A percentile compares a stretch with the other conserved stretches of the same genome.
Evolutionary conservation across 1,139 yeast species (phyloP).

Genomic region (Zygosaccharomyces pseudobailii): DNA sequence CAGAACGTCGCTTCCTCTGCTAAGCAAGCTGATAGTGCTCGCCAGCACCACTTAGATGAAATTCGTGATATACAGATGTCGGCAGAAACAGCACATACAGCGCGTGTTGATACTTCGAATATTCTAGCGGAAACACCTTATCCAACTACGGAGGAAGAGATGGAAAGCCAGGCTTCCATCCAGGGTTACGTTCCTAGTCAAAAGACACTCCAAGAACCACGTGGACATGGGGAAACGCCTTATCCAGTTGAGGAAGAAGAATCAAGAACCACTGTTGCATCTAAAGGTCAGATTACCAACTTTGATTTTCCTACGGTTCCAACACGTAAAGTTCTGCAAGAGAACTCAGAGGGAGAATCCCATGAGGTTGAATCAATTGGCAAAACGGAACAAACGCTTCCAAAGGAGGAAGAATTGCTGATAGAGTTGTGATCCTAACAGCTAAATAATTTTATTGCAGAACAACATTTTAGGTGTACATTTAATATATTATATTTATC

Average conservation of each 20-base stretch:
- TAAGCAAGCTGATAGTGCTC: conserved; percentile 2
- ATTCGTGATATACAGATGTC: conserved; percentile 8
- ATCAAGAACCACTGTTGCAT: not conserved
- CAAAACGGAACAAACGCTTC: conserved; percentile 11
- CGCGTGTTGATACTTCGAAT: not conserved
- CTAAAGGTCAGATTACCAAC: conserved; percentile 23
- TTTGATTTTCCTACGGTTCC: conserved; percentile 40
- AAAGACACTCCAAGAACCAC: conserved; percentile 1
- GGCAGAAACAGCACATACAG: not conserved
- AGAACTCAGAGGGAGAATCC: conserved; percentile 6
- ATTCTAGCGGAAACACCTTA: conserved; percentile 27
- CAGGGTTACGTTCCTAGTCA: conserved; percentile 1
- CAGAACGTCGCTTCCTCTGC: not conserved
- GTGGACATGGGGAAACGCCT: conserved; percentile 9
- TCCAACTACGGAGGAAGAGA: conserved; percentile 24
- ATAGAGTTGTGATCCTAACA: conserved; percentile 30
- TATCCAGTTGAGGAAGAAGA: conserved; percentile 22
- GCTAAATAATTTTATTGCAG: not conserved
- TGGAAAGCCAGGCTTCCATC: conserved; percentile 2
- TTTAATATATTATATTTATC: not conserved
- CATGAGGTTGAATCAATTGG: conserved; percentile 8
- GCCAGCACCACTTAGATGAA: conserved; percentile 7
- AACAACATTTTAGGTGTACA: not conserved
- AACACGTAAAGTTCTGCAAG: conserved; percentile 25
- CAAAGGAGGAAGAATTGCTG: conserved; percentile 31